Evolutionary conservation across 2,329 filamentous ascomycete genomes (phyloP).

Genomic region (Ceratocystiopsis brevicomis): DNA sequence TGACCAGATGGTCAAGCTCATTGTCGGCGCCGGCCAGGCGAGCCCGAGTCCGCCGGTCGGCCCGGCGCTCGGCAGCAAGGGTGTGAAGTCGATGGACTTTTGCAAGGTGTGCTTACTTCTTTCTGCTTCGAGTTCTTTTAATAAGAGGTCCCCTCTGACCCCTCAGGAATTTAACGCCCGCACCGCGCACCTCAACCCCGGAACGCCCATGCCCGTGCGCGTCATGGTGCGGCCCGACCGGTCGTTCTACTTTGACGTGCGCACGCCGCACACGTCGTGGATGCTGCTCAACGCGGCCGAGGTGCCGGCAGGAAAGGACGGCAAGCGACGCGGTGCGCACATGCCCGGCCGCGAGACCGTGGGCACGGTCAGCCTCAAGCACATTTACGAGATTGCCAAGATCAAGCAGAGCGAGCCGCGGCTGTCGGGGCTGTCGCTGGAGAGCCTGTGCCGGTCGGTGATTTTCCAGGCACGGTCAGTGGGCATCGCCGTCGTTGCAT

Average conservation of each 20-base stretch:
- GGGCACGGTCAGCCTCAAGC: conserved; percentile 81
- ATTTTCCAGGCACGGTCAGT: conserved; percentile 61
- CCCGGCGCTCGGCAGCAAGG: conserved; percentile 88
- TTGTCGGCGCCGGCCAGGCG: conserved; percentile 89
- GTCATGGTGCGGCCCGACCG: conserved; percentile 86
- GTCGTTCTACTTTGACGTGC: conserved; percentile 79
- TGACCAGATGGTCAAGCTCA: conserved; percentile 84
- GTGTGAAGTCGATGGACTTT: conserved; percentile 98
- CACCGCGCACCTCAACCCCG: conserved; percentile 64
- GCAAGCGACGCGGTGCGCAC: conserved; percentile 58
- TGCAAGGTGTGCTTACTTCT: conserved; percentile 52
- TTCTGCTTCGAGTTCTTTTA: too few relatives aligned
- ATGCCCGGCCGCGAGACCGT: conserved; percentile 59
- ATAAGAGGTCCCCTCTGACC: neutral
- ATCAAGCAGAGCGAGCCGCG: conserved; percentile 73
- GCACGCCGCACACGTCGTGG: conserved; percentile 87
- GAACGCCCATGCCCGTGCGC: conserved; percentile 75
- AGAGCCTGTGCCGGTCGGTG: conserved; percentile 54
- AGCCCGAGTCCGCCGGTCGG: conserved; percentile 90
- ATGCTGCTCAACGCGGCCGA: conserved; percentile 71
- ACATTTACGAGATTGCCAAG: conserved; percentile 93
- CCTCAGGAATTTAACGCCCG: conserved; percentile 86
- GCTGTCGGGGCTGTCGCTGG: conserved; percentile 49
- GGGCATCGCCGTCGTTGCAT: conserved; percentile 53
- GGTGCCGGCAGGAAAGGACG: conserved; percentile 51